A percentile compares a stretch with the other conserved stretches of the same genome.
phyloP scores from a whole-genome alignment of 768 basidiomycete species.

The Boletus reticulatus region DNA sequence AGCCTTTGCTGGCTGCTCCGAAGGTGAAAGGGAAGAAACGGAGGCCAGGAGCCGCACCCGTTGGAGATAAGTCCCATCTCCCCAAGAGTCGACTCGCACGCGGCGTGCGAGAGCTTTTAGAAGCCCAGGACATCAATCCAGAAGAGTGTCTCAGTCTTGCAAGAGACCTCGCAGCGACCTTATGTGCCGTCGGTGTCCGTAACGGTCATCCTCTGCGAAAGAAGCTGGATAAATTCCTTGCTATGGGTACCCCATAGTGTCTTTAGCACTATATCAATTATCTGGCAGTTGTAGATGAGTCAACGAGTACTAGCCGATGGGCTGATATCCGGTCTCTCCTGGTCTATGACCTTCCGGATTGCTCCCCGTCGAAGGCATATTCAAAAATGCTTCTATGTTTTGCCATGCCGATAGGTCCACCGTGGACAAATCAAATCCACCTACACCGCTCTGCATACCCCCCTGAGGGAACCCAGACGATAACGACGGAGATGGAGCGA shows the following conservation, averaged over 20 bases:
- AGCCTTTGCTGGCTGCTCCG: conserved; percentile 66
- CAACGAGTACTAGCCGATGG: neutral
- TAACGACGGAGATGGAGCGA: conserved; percentile 38
- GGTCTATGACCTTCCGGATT: conserved; percentile 26
- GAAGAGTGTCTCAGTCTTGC: conserved; percentile 48
- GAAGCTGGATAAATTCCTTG: conserved; percentile 58
- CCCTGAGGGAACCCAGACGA: conserved; percentile 41
- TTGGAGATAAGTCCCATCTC: conserved; percentile 35
- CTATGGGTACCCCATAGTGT: conserved; percentile 7
- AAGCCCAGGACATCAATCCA: conserved; percentile 45
- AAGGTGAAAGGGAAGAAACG: conserved; percentile 52
- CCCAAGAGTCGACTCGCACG: conserved; percentile 70
- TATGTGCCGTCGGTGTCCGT: conserved; percentile 56
- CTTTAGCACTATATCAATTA: conserved; percentile 2
- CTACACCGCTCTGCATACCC: conserved; percentile 19
- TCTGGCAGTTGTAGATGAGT: neutral
- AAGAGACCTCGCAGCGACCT: conserved; percentile 46
- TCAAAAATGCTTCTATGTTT: conserved; percentile 51
- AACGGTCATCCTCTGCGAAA: conserved; percentile 67
- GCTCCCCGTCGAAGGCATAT: conserved; percentile 34
- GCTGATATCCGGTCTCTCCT: conserved; percentile 10
- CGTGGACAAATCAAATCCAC: conserved; percentile 47
- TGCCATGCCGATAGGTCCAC: conserved; percentile 45
- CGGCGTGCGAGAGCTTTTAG: conserved; percentile 62
- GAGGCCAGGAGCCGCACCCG: conserved; percentile 46